These are phyloP conservation scores for Aspergillus fumigatus DNA, from an alignment of 2,329 filamentous ascomycete genomes.

Conservation along the genomic window DNA sequence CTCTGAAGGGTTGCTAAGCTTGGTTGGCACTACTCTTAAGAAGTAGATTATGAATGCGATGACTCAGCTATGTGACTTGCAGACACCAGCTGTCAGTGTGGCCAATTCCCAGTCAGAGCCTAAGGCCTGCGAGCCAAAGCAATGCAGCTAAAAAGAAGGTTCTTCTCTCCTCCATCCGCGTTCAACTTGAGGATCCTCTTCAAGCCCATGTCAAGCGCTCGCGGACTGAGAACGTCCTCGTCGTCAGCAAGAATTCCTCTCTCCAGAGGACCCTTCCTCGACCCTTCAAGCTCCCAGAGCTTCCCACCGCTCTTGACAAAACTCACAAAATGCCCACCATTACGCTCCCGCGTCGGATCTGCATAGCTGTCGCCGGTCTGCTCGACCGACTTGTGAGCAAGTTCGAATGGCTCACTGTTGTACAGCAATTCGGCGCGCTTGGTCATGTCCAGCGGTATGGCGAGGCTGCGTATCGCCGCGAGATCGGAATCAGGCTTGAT, in stretches of 20 bases:
- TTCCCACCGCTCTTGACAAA: constrained; percentile 31
- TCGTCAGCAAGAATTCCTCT: constrained; percentile 22
- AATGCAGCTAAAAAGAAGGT: constrained; percentile 1
- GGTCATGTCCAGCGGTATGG: constrained; percentile 40
- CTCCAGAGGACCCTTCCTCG: constrained; percentile 27
- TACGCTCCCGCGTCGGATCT: neutral
- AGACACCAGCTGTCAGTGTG: no score
- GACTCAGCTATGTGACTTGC: no score
- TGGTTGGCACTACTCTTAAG: neutral
- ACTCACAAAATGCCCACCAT: constrained; percentile 25
- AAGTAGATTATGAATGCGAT: no score
- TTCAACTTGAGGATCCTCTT: constrained; percentile 14
- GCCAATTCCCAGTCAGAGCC: neutral
- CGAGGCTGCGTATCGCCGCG: constrained; percentile 41
- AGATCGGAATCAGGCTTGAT: constrained; percentile 43
- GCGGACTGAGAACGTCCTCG: constrained; percentile 28
- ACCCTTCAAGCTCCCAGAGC: constrained; percentile 33
- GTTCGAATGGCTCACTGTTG: constrained; percentile 28
- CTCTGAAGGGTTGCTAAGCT: neutral
- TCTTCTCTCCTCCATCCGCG: constrained; percentile 3
- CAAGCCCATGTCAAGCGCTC: constrained; percentile 26
- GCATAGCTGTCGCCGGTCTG: constrained; percentile 3
- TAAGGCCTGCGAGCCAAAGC: constrained; percentile 1
- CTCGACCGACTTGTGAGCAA: constrained; percentile 6
- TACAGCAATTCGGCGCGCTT: constrained; percentile 51